phyloP scores from a whole-genome alignment of 805 yeast genomes.

The Candida schatavii region DNA sequence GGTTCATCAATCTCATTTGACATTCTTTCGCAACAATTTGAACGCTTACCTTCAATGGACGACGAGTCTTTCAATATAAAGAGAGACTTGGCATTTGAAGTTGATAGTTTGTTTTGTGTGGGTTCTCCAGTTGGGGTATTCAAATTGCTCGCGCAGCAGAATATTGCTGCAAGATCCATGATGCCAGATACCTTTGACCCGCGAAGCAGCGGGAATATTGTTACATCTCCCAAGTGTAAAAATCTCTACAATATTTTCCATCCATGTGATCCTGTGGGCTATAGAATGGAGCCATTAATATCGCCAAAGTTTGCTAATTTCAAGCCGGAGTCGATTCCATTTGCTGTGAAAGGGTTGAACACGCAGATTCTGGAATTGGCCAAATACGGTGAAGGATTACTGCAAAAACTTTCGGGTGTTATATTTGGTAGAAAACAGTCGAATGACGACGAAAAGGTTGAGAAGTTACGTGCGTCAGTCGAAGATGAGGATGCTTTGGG shows the following conservation, averaged over 20 bases:
- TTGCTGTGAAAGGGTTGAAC: conserved; percentile 51
- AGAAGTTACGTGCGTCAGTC: conserved; percentile 8
- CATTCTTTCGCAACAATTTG: conserved; percentile 50
- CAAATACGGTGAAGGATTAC: conserved; percentile 35
- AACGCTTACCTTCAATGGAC: conserved; percentile 24
- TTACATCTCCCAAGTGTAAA: conserved; percentile 52
- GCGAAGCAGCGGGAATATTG: conserved; percentile 10
- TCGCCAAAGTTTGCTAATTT: conserved; percentile 44
- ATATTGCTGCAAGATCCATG: conserved; percentile 45
- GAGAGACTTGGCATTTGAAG: conserved; percentile 59
- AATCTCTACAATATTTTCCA: conserved; percentile 83
- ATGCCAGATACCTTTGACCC: conserved; percentile 21
- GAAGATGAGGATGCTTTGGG: conserved; percentile 39
- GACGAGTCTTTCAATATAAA: not conserved
- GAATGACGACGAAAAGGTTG: conserved; percentile 8
- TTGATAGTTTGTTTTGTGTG: conserved; percentile 70
- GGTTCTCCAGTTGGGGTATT: conserved; percentile 93
- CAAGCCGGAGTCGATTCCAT: conserved; percentile 59
- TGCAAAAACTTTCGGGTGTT: conserved; percentile 22
- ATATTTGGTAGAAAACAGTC: not conserved
- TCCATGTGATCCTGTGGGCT: conserved; percentile 89
- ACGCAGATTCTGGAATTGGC: conserved; percentile 45
- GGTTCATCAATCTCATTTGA: conserved; percentile 88
- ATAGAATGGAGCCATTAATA: conserved; percentile 84
- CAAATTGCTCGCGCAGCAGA: conserved; percentile 64